These are phyloP conservation scores for Panicum miliaceum DNA, from an alignment of 176 grass and related monocot species.

Conservation along the genomic window DNA sequence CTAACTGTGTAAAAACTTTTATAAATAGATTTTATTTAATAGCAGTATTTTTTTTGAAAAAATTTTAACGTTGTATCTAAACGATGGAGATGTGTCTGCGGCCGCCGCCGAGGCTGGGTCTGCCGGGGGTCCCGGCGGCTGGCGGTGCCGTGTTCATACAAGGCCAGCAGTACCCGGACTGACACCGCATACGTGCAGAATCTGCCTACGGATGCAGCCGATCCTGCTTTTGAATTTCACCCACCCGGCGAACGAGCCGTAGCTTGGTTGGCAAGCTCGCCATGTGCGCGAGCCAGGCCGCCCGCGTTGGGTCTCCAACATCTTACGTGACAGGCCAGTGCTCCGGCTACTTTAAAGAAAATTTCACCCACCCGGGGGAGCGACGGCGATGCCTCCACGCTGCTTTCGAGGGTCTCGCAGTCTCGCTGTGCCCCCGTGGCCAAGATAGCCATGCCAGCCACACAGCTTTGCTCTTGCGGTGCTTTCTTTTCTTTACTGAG, in stretches of 20 bases:
- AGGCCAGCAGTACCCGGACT: not conserved
- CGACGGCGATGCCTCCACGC: slow-evolving; percentile 19
- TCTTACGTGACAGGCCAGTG: too few relatives aligned
- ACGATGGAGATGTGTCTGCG: slow-evolving; percentile 16
- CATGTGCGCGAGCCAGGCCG: too few relatives aligned
- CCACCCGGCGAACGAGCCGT: too few relatives aligned
- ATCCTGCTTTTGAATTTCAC: slow-evolving; percentile 10
- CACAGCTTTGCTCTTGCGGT: not conserved
- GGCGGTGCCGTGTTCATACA: not conserved
- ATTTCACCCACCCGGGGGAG: not conserved
- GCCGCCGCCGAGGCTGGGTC: not conserved
- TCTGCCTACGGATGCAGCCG: not conserved
- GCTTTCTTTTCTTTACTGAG: not conserved
- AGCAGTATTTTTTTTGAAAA: too few relatives aligned
- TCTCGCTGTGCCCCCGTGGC: not conserved
- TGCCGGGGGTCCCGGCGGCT: too few relatives aligned
- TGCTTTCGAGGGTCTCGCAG: not conserved
- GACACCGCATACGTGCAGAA: not conserved
- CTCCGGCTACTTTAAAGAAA: too few relatives aligned
- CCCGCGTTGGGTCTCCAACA: too few relatives aligned
- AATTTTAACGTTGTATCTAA: too few relatives aligned
- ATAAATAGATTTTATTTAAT: too few relatives aligned
- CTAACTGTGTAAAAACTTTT: too few relatives aligned
- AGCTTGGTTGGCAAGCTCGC: too few relatives aligned
- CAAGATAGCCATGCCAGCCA: not conserved